Conservation (phyloP, 2,329 filamentous ascomycete genomes). For the Fusarium compactum region DNA sequence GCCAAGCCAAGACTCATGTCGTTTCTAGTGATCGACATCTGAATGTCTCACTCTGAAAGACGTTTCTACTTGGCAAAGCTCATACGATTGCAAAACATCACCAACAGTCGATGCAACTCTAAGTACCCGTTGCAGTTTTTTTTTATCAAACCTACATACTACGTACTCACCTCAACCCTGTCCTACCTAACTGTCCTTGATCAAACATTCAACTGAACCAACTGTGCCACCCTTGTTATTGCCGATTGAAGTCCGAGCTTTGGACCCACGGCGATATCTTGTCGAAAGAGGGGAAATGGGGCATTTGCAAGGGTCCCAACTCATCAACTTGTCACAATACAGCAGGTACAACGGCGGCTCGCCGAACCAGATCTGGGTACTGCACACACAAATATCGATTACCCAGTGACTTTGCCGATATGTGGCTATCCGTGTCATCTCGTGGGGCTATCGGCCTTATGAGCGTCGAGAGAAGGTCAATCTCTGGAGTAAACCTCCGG, state of each 20-base stretch:
- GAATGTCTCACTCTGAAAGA: background rate
- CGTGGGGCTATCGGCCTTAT: slow-evolving; percentile 25
- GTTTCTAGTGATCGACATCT: slow-evolving; percentile 2
- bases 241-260: slow-evolving; percentile 38
- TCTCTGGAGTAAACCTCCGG: slow-evolving; percentile 26
- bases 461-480: slow-evolving; percentile 23
- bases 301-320: slow-evolving; percentile 25
- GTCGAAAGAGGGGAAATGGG: slow-evolving; percentile 24
- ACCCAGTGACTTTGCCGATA: slow-evolving; percentile 35
- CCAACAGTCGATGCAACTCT: slow-evolving; percentile 19
- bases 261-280: slow-evolving; percentile 36
- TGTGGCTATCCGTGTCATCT: slow-evolving; percentile 38
- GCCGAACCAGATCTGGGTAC: slow-evolving; percentile 15
- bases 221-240: slow-evolving; percentile 36
- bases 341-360: slow-evolving; percentile 4
- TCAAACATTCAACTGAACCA: slow-evolving; percentile 11
- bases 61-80: slow-evolving; percentile 3
- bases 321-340: slow-evolving; percentile 11
- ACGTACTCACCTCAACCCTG: slow-evolving; percentile 10
- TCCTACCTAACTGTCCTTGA: slow-evolving; percentile 5
- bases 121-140: slow-evolving; percentile 5
- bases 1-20: background rate
- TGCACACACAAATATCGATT: slow-evolving; percentile 13
- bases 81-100: slow-evolving; percentile 16
- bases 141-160: slow-evolving; percentile 9